Percentiles rank a stretch among this genome's conserved stretches.
phyloP scores from a whole-genome alignment of 2,329 filamentous ascomycete genomes.

The Penicillium sp. region DNA sequence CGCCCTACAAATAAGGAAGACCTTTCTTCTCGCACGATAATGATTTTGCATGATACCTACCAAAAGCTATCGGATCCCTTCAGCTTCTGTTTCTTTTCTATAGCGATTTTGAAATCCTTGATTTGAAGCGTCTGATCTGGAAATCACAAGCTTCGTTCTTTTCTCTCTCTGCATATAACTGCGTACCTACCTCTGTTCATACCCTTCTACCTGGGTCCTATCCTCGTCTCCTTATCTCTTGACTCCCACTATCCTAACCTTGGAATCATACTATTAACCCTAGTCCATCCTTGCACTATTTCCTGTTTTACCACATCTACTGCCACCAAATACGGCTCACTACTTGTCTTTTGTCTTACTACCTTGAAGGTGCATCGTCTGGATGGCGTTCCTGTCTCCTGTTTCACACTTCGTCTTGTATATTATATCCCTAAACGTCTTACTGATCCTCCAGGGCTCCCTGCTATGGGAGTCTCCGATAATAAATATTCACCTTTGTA shows the following conservation, averaged over 20 bases:
- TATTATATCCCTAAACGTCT: slow-evolving; percentile 1
- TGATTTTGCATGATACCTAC: slow-evolving; percentile 20
- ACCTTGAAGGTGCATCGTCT: slow-evolving; percentile 7
- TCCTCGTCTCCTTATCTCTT: not conserved
- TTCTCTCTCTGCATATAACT: not conserved
- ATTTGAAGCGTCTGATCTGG: slow-evolving; percentile 4
- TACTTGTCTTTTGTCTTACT: slow-evolving; percentile 2
- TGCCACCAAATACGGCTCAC: not conserved
- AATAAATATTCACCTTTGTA: not conserved
- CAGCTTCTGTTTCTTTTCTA: slow-evolving; percentile 7
- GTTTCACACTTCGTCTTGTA: not conserved
- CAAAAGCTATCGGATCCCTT: slow-evolving; percentile 10
- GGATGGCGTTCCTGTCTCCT: slow-evolving; percentile 4
- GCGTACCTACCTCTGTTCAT: not conserved
- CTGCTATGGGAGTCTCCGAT: not conserved
- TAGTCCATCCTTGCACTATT: slow-evolving; percentile 2
- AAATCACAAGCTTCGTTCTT: not conserved
- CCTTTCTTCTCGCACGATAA: slow-evolving; percentile 15
- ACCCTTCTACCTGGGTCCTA: not conserved
- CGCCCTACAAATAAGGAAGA: not conserved
- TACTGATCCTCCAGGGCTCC: not conserved
- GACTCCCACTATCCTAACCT: not conserved
- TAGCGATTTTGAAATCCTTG: slow-evolving; percentile 5
- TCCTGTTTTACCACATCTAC: not conserved
- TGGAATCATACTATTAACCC: not conserved